A percentile compares a stretch with the other conserved stretches of the same genome.
phyloP scores from a whole-genome alignment of 2,329 filamentous ascomycete genomes.

The Diatrype stigma region DNA sequence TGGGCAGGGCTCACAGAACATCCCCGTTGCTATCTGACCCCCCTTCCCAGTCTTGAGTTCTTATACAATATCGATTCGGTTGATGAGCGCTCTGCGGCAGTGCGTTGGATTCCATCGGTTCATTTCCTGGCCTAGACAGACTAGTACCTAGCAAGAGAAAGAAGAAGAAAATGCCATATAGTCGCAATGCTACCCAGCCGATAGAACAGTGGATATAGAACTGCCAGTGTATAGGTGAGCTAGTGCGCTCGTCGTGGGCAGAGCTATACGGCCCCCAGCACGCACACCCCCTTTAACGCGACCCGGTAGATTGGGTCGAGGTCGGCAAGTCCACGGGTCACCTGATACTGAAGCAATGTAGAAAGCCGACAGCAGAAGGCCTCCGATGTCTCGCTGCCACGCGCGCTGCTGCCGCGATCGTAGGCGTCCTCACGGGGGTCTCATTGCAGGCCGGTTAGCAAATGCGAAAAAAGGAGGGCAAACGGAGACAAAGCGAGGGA shows the following conservation, averaged over 20 bases:
- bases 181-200: no score
- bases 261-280: no score
- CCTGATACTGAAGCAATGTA: slow-evolving; percentile 14
- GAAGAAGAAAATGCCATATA: background rate
- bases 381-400: background rate
- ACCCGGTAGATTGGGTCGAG: background rate
- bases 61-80: background rate
- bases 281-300: background rate
- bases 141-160: background rate
- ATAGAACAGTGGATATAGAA: no score
- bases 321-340: slow-evolving; percentile 3
- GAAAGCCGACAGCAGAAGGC: slow-evolving; percentile 9
- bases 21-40: background rate
- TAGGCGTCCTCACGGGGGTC: slow-evolving; percentile 21
- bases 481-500: slow-evolving; percentile 1
- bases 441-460: slow-evolving; percentile 12
- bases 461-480: slow-evolving; percentile 8
- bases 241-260: background rate
- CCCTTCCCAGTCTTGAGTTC: background rate
- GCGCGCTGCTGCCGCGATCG: slow-evolving; percentile 1
- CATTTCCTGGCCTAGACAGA: background rate
- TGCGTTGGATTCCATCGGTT: background rate
- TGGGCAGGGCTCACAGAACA: no score
- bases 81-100: no score
- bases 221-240: no score